Conservation (phyloP, 495 filamentous ascomycete genomes). For the Chaetomium fimeti region DNA sequence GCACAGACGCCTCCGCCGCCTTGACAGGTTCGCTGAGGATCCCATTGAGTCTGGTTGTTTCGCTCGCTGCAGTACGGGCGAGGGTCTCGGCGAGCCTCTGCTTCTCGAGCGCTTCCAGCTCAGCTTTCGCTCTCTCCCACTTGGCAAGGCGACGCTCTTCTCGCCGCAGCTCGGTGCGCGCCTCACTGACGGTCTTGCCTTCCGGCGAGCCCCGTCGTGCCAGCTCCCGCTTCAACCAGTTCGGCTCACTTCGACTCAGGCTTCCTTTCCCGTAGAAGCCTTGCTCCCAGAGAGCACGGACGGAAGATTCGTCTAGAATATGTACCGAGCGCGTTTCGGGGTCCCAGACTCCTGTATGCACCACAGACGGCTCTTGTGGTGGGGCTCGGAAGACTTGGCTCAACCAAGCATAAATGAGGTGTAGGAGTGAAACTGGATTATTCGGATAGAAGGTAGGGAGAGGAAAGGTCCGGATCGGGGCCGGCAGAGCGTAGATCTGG, state of each 20-base stretch:
- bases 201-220: constrained; percentile 62
- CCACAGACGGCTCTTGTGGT: constrained; percentile 60
- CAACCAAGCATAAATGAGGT: constrained; percentile 71
- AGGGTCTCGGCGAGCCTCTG: constrained; percentile 63
- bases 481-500: constrained; percentile 74
- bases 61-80: constrained; percentile 7
- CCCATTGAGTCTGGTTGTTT: constrained; percentile 4
- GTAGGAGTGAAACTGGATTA: constrained; percentile 84
- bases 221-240: constrained; percentile 83
- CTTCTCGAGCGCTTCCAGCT: constrained; percentile 75
- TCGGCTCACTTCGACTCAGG: constrained; percentile 89
- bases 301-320: constrained; percentile 69
- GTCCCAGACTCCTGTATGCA: constrained; percentile 74
- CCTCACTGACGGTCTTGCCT: constrained; percentile 61
- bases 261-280: constrained; percentile 95
- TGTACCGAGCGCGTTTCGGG: constrained; percentile 78
- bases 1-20: background rate
- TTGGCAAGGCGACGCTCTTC: constrained; percentile 81
- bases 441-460: constrained; percentile 85
- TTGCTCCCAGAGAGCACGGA: constrained; percentile 85
- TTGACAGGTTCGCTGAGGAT: constrained; percentile 6
- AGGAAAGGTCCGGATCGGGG: constrained; percentile 75
- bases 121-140: constrained; percentile 79
- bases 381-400: constrained; percentile 66
- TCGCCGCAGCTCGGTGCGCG: constrained; percentile 71